Conservation (phyloP, 2,329 filamentous ascomycete species). For the Ambrosiella xylebori region DNA sequence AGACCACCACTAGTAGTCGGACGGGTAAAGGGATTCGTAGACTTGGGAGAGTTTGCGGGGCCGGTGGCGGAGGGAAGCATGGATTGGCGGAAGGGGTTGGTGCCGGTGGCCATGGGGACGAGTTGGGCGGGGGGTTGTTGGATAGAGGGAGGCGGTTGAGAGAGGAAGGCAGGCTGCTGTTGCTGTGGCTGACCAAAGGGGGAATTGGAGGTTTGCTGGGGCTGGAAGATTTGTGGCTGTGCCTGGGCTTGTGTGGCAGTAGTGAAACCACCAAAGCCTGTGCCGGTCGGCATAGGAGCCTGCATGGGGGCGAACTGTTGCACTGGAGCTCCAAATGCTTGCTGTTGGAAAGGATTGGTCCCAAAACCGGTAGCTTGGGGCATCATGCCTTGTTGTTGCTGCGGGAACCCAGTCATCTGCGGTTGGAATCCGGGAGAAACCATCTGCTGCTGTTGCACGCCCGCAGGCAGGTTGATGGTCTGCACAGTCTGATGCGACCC, state of each 20-base stretch:
- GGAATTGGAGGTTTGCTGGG: constrained; percentile 16
- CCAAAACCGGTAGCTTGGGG: constrained; percentile 16
- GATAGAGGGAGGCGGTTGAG: constrained; percentile 19
- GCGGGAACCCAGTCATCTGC: constrained; percentile 22
- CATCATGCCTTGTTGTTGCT: constrained; percentile 8
- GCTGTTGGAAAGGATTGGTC: constrained; percentile 16
- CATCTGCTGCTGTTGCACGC: constrained; percentile 17
- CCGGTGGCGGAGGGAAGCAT: constrained; percentile 42
- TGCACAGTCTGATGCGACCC: constrained; percentile 63
- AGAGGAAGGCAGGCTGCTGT: constrained; percentile 18
- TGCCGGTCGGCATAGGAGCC: constrained; percentile 14
- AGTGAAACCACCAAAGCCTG: constrained; percentile 13
- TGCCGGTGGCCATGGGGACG: constrained; percentile 23
- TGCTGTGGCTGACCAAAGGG: constrained; percentile 19
- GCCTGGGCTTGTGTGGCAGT: constrained; percentile 16
- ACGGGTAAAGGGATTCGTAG: constrained; percentile 79
- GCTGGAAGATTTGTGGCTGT: constrained; percentile 16
- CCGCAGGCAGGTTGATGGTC: constrained; percentile 21
- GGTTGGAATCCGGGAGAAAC: constrained; percentile 23
- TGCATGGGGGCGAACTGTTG: constrained; percentile 10
- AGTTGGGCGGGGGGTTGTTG: constrained; percentile 21
- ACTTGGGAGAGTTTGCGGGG: constrained; percentile 40
- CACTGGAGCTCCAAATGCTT: constrained; percentile 14
- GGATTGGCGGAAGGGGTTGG: constrained; percentile 88
- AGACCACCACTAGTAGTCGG: constrained; percentile 16